Evolutionary conservation across 2,329 filamentous ascomycete species (phyloP).

Genomic region (Trichoderma lentiforme): DNA sequence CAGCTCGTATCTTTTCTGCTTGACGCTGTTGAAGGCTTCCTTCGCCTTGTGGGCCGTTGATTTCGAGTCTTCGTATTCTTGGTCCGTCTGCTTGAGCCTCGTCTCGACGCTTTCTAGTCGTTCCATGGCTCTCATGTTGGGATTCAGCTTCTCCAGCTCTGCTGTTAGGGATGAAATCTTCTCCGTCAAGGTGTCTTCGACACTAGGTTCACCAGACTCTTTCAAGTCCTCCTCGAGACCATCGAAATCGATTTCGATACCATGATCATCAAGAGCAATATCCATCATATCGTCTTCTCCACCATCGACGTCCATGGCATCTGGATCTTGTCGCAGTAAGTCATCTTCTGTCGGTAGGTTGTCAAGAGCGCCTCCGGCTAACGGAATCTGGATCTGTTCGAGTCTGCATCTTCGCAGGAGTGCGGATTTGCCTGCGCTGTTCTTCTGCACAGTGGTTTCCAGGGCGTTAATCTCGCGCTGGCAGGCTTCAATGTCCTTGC

Average conservation of each 20-base stretch:
- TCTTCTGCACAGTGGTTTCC: slow-evolving; percentile 84
- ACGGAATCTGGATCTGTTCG: slow-evolving; percentile 84
- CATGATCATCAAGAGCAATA: slow-evolving; percentile 78
- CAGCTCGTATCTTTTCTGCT: slow-evolving; percentile 77
- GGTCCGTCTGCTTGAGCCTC: slow-evolving; percentile 77
- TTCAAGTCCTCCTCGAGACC: slow-evolving; percentile 78
- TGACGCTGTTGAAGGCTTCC: slow-evolving; percentile 79
- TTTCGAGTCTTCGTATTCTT: slow-evolving; percentile 85
- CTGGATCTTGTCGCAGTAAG: slow-evolving; percentile 70
- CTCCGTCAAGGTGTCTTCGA: slow-evolving; percentile 74
- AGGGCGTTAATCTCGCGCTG: slow-evolving; percentile 72
- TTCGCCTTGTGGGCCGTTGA: slow-evolving; percentile 69
- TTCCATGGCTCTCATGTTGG: slow-evolving; percentile 94
- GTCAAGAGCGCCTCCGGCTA: slow-evolving; percentile 74
- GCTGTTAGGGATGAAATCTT: slow-evolving; percentile 69
- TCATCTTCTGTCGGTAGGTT: slow-evolving; percentile 84
- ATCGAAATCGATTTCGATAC: slow-evolving; percentile 85
- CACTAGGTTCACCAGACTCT: slow-evolving; percentile 66
- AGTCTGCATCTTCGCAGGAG: slow-evolving; percentile 86
- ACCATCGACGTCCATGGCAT: slow-evolving; percentile 88
- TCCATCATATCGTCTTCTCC: slow-evolving; percentile 59
- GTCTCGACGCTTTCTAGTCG: slow-evolving; percentile 82
- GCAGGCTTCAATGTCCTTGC: slow-evolving; percentile 72
- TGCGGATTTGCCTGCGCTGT: slow-evolving; percentile 78
- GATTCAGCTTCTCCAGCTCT: slow-evolving; percentile 90